phyloP scores from a whole-genome alignment of 2,329 filamentous ascomycete species.

The Cladosporium cucumerinum region DNA sequence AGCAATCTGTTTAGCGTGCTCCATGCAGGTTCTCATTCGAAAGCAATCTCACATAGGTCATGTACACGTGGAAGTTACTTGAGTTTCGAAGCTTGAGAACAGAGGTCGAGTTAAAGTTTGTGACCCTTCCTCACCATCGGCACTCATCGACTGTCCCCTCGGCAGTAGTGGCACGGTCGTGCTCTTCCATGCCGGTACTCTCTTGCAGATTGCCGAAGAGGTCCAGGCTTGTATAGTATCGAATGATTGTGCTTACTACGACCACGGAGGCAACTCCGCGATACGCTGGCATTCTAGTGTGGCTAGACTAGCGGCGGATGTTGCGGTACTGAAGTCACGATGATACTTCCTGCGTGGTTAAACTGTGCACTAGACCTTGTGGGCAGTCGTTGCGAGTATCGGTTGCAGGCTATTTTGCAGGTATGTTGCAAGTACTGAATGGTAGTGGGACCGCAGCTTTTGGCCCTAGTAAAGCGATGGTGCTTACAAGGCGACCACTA shows the following conservation, averaged over 20 bases:
- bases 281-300: neutral
- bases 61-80: neutral
- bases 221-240: neutral
- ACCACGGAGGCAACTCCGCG: neutral
- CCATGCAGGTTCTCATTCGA: neutral
- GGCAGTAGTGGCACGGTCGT: slow-evolving; percentile 2
- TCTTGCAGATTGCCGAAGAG: neutral
- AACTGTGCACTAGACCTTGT: neutral
- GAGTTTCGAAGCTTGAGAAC: neutral
- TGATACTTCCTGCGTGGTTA: neutral
- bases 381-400: neutral
- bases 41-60: neutral
- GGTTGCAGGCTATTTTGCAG: neutral
- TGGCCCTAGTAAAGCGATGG: too few species aligned
- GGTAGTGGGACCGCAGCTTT: too few species aligned
- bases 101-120: slow-evolving; percentile 3
- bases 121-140: neutral
- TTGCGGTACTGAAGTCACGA: neutral
- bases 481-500: too few species aligned
- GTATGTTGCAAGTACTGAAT: too few species aligned
- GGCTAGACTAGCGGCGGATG: neutral
- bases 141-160: neutral
- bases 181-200: slow-evolving; percentile 8
- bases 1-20: too few species aligned
- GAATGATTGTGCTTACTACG: neutral